Evolutionary conservation across 2,329 filamentous ascomycete genomes (phyloP).

Genomic region (Stemphylium lycopersici): DNA sequence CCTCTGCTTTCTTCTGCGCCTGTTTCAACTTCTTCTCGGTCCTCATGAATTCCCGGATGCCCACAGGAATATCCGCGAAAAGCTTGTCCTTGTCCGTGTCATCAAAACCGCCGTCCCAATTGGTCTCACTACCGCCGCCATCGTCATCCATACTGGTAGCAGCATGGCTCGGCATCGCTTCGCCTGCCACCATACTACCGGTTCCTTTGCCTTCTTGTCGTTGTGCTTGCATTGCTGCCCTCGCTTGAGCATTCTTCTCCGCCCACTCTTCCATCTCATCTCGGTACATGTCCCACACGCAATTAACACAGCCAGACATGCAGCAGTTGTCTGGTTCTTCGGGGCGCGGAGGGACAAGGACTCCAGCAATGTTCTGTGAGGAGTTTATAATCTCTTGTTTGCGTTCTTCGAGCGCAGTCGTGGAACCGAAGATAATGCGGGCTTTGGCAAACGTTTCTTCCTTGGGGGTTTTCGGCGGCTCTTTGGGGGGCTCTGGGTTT

Average conservation of each 20-base stretch:
- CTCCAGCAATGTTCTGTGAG: constrained; percentile 73
- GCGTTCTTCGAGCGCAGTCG: constrained; percentile 73
- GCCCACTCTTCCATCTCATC: constrained; percentile 95
- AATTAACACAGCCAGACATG: constrained; percentile 98
- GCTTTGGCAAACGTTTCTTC: constrained; percentile 64
- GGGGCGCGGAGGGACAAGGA: constrained; percentile 82
- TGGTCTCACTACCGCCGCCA: constrained; percentile 74
- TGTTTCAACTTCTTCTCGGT: constrained; percentile 89
- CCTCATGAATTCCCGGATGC: constrained; percentile 96
- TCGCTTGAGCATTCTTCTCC: constrained; percentile 67
- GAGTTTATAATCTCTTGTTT: constrained; percentile 64
- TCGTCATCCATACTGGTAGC: constrained; percentile 77
- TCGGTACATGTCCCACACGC: constrained; percentile 90
- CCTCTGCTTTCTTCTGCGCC: constrained; percentile 68
- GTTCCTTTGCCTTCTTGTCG: constrained; percentile 36
- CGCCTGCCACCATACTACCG: constrained; percentile 44
- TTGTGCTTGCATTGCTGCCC: constrained; percentile 55
- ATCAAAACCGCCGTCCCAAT: constrained; percentile 58
- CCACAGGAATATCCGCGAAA: constrained; percentile 83
- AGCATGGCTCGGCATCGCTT: constrained; percentile 55
- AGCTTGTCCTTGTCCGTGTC: constrained; percentile 64
- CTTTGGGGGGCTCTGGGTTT: constrained; percentile 41
- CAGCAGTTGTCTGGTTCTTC: constrained; percentile 97
- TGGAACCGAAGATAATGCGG: constrained; percentile 80
- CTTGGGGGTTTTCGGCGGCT: constrained; percentile 54